Conservation (phyloP, 257 asterid genomes). For the Leonotis leonurus region DNA sequence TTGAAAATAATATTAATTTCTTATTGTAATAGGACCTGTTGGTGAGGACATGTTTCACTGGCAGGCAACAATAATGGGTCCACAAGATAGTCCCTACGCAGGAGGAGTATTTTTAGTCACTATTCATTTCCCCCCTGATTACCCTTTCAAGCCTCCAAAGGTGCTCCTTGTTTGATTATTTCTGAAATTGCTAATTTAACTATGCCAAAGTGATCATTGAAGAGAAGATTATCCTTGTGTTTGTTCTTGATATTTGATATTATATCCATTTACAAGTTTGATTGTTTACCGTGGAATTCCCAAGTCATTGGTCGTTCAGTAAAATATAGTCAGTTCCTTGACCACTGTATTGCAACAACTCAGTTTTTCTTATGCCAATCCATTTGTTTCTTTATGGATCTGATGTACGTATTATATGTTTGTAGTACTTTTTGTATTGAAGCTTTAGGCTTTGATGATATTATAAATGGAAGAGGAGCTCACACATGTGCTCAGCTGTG, state of each 20-base stretch:
- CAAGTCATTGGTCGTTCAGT: not conserved
- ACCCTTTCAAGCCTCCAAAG: slow-evolving; percentile 69
- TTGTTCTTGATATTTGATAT: slow-evolving; percentile 1
- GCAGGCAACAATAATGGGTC: slow-evolving; percentile 78
- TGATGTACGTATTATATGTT: not conserved
- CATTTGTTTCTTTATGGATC: not conserved
- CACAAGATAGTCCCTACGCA: slow-evolving; percentile 60
- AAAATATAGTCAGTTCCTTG: too few relatives aligned
- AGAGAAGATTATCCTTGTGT: not conserved
- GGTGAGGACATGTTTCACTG: slow-evolving; percentile 77
- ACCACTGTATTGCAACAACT: too few relatives aligned
- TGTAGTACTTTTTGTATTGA: not conserved
- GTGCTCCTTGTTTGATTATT: slow-evolving; percentile 14
- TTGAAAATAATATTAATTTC: slow-evolving; percentile 12
- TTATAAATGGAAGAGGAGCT: not conserved
- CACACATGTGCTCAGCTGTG: not conserved
- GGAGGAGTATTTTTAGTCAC: slow-evolving; percentile 60
- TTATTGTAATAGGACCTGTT: slow-evolving; percentile 48
- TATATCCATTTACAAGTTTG: not conserved
- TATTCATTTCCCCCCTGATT: slow-evolving; percentile 64
- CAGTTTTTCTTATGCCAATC: too few relatives aligned
- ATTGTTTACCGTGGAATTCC: not conserved
- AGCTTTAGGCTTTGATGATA: not conserved
- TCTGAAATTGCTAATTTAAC: not conserved
- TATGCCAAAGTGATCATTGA: not conserved